Percentiles rank a stretch among this genome's conserved stretches.
These are phyloP conservation scores for Chytriomyces sp. DNA, from an alignment of 192 early-diverging fungal genomes.

Conservation along the genomic window DNA sequence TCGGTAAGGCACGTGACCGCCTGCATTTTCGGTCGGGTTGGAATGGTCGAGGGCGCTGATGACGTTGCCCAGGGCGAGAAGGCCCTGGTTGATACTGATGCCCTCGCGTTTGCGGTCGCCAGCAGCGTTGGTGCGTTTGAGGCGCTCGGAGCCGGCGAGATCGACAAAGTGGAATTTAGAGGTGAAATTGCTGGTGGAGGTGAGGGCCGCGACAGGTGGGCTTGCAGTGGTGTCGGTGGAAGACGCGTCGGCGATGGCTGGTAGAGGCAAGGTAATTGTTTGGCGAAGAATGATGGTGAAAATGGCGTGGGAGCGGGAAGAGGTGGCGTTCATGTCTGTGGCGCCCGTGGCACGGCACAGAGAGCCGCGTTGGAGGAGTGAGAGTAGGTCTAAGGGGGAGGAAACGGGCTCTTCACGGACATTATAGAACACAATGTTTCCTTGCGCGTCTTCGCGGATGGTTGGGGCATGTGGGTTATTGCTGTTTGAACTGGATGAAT, in stretches of 20 bases:
- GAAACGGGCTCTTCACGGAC: conserved; percentile 76
- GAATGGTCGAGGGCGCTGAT: conserved; percentile 80
- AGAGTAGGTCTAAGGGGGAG: conserved; percentile 73
- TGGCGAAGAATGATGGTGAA: conserved; percentile 90
- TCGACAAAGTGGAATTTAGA: conserved; percentile 99
- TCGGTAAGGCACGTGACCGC: conserved; percentile 92
- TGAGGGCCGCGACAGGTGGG: not conserved
- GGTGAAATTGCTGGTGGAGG: conserved; percentile 40
- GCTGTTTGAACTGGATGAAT: conserved; percentile 45
- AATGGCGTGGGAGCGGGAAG: conserved; percentile 87
- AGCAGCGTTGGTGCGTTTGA: conserved; percentile 91
- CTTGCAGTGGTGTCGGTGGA: conserved; percentile 2
- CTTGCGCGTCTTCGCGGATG: conserved; percentile 87
- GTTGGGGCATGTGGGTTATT: conserved; percentile 39
- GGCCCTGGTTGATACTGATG: conserved; percentile 94
- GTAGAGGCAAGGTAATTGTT: conserved; percentile 11
- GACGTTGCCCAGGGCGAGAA: conserved; percentile 95
- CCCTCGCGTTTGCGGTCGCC: conserved; percentile 95
- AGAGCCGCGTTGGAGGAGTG: conserved; percentile 73
- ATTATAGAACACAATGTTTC: conserved; percentile 87
- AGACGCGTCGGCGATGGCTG: not conserved
- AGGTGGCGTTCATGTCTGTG: conserved; percentile 97
- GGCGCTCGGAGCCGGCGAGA: conserved; percentile 91
- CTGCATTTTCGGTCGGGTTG: not conserved
- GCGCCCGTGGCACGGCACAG: conserved; percentile 85